A percentile compares a stretch with the other conserved stretches of the same genome.
Conservation (phyloP, 108 stramenopile genomes). For the Aurantiochytrium sp. region DNA sequence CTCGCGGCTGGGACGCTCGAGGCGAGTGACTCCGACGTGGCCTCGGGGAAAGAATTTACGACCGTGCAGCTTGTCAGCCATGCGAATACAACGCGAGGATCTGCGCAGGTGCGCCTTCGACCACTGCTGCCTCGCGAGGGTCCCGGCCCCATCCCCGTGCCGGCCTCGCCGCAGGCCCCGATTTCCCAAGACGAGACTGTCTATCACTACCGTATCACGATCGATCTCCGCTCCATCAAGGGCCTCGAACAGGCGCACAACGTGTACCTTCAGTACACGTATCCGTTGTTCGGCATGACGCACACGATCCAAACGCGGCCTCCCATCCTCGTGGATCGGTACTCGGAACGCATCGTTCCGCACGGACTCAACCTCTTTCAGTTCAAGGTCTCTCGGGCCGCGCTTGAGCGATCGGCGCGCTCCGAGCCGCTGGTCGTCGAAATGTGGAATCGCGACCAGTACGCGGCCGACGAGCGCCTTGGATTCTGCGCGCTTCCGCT, state of each 20-base stretch:
- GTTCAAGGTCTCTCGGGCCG: neutral
- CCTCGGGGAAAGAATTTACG: no score
- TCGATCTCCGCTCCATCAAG: slow-evolving; percentile 16
- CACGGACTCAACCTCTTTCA: neutral
- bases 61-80: neutral
- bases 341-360: neutral
- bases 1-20: neutral
- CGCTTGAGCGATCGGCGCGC: neutral
- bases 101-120: neutral
- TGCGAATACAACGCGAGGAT: neutral
- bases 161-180: neutral
- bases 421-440: slow-evolving; percentile 1
- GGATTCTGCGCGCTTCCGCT: neutral
- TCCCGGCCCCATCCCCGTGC: neutral
- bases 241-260: neutral
- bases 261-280: neutral
- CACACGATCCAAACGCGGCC: slow-evolving; percentile 6
- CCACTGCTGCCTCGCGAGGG: neutral
- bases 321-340: slow-evolving; percentile 9
- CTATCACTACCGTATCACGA: neutral
- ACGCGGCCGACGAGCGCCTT: neutral
- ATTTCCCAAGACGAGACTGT: neutral
- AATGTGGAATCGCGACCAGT: slow-evolving; percentile 1
- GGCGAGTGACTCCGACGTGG: no score
- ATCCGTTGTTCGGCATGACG: neutral